Evolutionary conservation across 2,329 filamentous ascomycete genomes (phyloP), one percentile per base, ranked within the genome.

Genomic region (Stemphylium lycopersici): DNA sequence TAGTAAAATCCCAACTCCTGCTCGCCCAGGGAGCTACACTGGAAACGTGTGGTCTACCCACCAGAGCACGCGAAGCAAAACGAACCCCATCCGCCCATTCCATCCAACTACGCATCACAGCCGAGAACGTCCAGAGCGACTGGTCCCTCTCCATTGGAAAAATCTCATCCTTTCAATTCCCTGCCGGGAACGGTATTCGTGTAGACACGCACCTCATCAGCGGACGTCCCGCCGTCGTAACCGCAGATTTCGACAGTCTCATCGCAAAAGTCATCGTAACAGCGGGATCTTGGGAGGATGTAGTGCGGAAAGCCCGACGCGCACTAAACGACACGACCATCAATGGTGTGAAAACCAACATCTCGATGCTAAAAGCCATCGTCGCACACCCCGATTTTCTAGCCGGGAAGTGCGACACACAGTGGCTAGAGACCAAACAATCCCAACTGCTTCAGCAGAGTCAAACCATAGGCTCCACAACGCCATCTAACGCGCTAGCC

Each of bases 61-160:
- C 68, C 16, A 46, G 56, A 1, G 4, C 49, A 0, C 55, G 59
- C 16, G 61, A 76, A 32, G 73, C 78, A 3, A 47, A 71, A 15
- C 33, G 48, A 1, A 75, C 75, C 13, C 81, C 81, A 0, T 59
- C 65, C 6, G 59, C 74, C 2, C 72, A 77, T 43, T 82, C 84
- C 0, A 81, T 87, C 6, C 84, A 87, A 56, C 73, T 87, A 2
- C 78, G 84, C 4, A 69, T 87, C 31, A 85, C 82, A 39, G 81
- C 84, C 3, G 84, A 87, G 61, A 80, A 86, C 47, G 78, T 81
- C 0, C 72, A 76, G 16, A 78, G 74, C 36, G 74, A 81, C 44
- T 87, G 83, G 72, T 77, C 83, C 0, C 71, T 88, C 2, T 85
- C 83, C 31, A 83, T 87, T 41, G 86, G 86, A 32, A 86, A 84